These are phyloP conservation scores for Neobulgaria alba DNA, from an alignment of 2,329 filamentous ascomycete genomes.

Conservation along the genomic window DNA sequence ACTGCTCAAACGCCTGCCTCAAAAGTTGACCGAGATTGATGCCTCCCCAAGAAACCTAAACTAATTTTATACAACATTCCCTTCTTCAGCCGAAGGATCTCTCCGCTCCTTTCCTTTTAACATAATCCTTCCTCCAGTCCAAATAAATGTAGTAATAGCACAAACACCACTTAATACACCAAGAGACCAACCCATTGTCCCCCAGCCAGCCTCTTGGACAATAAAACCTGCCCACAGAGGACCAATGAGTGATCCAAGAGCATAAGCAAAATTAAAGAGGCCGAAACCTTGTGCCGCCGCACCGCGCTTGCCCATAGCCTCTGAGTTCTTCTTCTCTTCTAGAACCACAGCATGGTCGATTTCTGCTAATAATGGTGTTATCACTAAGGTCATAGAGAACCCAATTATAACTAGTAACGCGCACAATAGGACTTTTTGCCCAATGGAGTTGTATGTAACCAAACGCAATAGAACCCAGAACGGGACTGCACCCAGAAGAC, in stretches of 20 bases:
- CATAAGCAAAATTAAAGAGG: conserved; percentile 45
- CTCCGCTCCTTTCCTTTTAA: conserved; percentile 13
- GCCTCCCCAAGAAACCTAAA: no score
- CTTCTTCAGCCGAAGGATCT: no score
- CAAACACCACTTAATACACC: conserved; percentile 41
- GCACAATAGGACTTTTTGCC: conserved; percentile 58
- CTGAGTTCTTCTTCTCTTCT: conserved; percentile 38
- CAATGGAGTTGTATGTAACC: conserved; percentile 46
- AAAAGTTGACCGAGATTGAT: no score
- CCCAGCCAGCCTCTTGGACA: conserved; percentile 39
- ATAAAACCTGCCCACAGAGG: conserved; percentile 47
- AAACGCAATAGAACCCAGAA: conserved; percentile 56
- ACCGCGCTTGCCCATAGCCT: conserved; percentile 23
- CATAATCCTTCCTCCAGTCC: conserved; percentile 38
- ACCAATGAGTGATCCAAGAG: conserved; percentile 41
- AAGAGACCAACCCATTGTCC: conserved; percentile 43
- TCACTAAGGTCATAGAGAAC: conserved; percentile 45
- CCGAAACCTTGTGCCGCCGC: conserved; percentile 52
- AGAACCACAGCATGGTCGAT: conserved; percentile 44
- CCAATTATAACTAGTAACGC: conserved; percentile 54
- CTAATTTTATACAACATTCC: no score
- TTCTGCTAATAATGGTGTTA: conserved; percentile 63
- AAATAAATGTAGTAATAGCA: conserved; percentile 41
- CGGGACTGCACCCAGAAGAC: conserved; percentile 49
- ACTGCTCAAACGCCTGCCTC: no score